Base-by-base conservation (phyloP, 768 basidiomycete species). In the Calocera viscosa region DNA sequence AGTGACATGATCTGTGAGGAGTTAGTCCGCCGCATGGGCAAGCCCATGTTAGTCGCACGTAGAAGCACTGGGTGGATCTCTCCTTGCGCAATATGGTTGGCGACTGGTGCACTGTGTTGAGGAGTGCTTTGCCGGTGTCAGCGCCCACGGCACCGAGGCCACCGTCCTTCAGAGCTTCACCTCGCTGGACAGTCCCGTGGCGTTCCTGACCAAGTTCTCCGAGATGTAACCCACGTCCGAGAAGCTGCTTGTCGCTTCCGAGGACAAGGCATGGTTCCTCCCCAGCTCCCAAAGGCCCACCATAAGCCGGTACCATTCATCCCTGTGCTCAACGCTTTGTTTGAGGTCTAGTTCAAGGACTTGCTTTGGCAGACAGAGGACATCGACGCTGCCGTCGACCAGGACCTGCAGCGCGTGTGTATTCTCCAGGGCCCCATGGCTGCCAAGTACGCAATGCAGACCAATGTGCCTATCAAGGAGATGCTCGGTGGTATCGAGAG, bases 321-420 rank as follows among this genome's bases (percentile, higher is more conserved):
- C 71, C 94, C 95, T 2, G 87, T 99, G 33, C 84, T 98, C 64
- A 94, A 97, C 75, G 86, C 87, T 24, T 86, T 78, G 70, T 98
- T 98, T 73, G 92, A 94, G 75, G 94, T 98, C 64, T 99, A 96
- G 96, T 98, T 99, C 81, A 98, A 99, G 84, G 95, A 97, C 76
- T 98, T 94, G 7, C 84, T 98, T 11, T 97, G 95, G 94, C 90
- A 90, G 41, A 90, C 93, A 1, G 95, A 97, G 77, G 96, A 99
- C 75, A 94, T 97, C 70, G 96, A 98, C 69, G 95, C 94, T 16
- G 94, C 98, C 43, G 96, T 98, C 73, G 96, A 98, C 78, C 93
- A 95, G 78, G 96, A 98, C 76, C 95, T 95, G 26, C 91, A 99
- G 76, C 89, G 96, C 69, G 94, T 98, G 30, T 95, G 93, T 74